Evolutionary conservation across 805 yeast genomes (phyloP), one percentile per base, ranked within the genome.

Genomic region (Sugiyamaella valdiviana): DNA sequence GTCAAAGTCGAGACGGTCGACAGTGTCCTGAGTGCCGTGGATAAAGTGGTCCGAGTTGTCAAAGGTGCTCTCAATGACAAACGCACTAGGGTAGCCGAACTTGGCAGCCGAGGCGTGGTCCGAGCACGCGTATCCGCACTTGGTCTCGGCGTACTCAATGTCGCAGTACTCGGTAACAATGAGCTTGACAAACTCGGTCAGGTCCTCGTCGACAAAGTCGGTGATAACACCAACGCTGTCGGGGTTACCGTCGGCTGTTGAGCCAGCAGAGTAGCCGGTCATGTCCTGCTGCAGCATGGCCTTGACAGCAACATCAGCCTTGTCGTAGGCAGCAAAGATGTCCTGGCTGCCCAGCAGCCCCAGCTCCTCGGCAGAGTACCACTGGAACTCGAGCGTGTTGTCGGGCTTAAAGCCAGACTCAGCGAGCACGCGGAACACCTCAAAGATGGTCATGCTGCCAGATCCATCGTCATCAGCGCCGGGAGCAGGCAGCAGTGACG

Each of bases 391-490:
- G 16, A 91, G 66, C 0, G 95, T 79, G 66, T 88, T 86, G 39
- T 75, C 67, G 12, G 90, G 88, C 50, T 67, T 58, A 55, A 74
- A 74, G 0, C 71, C 68, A 20, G 64, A 53, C 32, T 67, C 70
- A 6, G 76, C 64, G 22, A 87, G 67, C 14, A 85, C 66, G 55
- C 93, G 74, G 57, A 89, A 74, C 1, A 89, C 80, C 63, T 89
- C 95, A 47, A 89, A 65, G 26, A 78, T 76, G 2, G 95, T 83
- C 3, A 83, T 80, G 3, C 90, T 83, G 7, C 97, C 98, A 2
- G 90, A 79, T 2, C 95, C 95, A 64, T 90, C 85, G 62, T 91
- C 98, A 63, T 91, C 98, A 2, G 96, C 97, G 2, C 98, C 98
- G 1, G 96, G 96, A 0, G 96, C 87, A 20, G 79, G 73, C 55